phyloP scores from a whole-genome alignment of 108 stramenopile species.

The Pelagomonas calceolata region DNA sequence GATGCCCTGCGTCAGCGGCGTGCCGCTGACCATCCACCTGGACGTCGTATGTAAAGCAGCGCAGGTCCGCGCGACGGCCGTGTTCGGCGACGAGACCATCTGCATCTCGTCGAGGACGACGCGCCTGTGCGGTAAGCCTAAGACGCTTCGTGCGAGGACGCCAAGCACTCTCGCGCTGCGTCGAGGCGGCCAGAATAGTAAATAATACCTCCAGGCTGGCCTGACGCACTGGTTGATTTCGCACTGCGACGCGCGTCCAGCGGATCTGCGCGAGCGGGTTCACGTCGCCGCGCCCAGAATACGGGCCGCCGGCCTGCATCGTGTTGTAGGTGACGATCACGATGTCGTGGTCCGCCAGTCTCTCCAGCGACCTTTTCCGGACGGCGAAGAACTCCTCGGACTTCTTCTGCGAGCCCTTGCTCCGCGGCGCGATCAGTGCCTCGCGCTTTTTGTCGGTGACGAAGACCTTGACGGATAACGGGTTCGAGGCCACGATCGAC shows the following conservation, averaged over 20 bases:
- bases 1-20: constrained; percentile 60
- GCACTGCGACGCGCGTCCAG: too few species aligned
- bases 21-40: constrained; percentile 67
- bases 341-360: constrained; percentile 4
- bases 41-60: constrained; percentile 27
- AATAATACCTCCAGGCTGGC: too few species aligned
- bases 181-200: too few species aligned
- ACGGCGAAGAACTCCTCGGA: neutral
- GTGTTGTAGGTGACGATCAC: constrained; percentile 44
- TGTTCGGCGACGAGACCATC: constrained; percentile 59
- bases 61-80: constrained; percentile 50
- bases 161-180: too few species aligned
- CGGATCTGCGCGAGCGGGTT: constrained; percentile 6
- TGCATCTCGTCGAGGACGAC: constrained; percentile 70
- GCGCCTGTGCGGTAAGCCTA: too few species aligned
- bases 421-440: neutral
- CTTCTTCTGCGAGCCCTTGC: neutral
- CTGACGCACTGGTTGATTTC: too few species aligned
- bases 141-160: too few species aligned
- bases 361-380: neutral
- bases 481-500: constrained; percentile 8
- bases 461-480: neutral
- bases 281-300: neutral
- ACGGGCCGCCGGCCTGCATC: constrained; percentile 13
- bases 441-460: neutral